phyloP scores from a whole-genome alignment of 352 stramenopile genomes.

The Globisporangium rhizosaccharum region DNA sequence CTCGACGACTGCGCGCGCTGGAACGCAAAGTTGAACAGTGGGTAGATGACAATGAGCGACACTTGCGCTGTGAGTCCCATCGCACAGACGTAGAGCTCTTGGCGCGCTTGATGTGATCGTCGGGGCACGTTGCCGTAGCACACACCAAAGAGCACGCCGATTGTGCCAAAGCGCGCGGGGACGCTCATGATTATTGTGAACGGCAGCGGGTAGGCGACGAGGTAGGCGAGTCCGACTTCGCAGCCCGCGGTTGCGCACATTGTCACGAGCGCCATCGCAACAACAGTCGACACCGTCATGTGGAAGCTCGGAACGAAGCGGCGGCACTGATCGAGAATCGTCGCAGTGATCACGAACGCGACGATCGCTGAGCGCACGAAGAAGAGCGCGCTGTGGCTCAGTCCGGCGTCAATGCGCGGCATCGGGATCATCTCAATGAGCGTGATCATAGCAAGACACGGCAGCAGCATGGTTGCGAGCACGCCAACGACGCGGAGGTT shows the following conservation, averaged over 20 bases:
- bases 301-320: slow-evolving; percentile 13
- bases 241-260: slow-evolving; percentile 6
- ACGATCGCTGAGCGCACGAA: slow-evolving; percentile 17
- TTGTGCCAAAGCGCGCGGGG: neutral
- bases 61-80: slow-evolving; percentile 6
- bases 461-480: slow-evolving; percentile 7
- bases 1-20: neutral
- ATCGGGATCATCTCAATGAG: slow-evolving; percentile 21
- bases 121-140: neutral
- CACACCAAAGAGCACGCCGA: slow-evolving; percentile 1
- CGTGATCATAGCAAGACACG: slow-evolving; percentile 11
- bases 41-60: slow-evolving; percentile 19
- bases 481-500: neutral
- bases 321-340: slow-evolving; percentile 19
- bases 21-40: slow-evolving; percentile 20
- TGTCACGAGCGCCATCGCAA: slow-evolving; percentile 11
- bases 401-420: slow-evolving; percentile 7
- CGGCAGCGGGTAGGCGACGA: slow-evolving; percentile 23
- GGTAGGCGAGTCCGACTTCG: slow-evolving; percentile 8
- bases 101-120: neutral
- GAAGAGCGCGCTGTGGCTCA: slow-evolving; percentile 16
- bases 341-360: slow-evolving; percentile 12
- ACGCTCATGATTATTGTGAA: slow-evolving; percentile 19
- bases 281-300: slow-evolving; percentile 2
- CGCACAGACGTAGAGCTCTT: slow-evolving; percentile 12